Conservation (phyloP, 2,329 filamentous ascomycete species). For the Thermomyces lanuginosus region DNA sequence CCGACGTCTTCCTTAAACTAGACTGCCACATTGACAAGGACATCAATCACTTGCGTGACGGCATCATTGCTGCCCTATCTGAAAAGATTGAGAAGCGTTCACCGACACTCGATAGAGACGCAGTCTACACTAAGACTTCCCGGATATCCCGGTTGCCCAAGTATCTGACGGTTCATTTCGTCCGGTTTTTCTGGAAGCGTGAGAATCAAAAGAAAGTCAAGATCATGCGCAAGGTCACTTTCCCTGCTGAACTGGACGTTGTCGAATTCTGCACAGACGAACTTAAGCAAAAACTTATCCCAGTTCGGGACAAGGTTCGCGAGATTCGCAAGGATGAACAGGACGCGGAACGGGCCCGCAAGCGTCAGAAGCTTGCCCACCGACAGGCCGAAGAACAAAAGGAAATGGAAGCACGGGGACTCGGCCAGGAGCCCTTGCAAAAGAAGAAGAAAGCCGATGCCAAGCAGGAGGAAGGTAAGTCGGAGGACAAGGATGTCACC, state of each 20-base stretch:
- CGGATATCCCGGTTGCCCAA: conserved; percentile 80
- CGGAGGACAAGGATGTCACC: conserved; percentile 51
- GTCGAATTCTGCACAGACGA: conserved; percentile 93
- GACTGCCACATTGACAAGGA: conserved; percentile 84
- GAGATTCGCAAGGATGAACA: conserved; percentile 90
- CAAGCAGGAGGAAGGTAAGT: conserved; percentile 31
- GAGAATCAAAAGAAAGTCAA: conserved; percentile 97
- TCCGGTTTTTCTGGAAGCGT: conserved; percentile 95
- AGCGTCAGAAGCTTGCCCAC: conserved; percentile 64
- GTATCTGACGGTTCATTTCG: conserved; percentile 91
- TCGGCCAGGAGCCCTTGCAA: conserved; percentile 26
- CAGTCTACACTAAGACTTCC: conserved; percentile 78
- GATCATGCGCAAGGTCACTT: conserved; percentile 97
- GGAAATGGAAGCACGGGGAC: conserved; percentile 17
- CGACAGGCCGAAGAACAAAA: conserved; percentile 38
- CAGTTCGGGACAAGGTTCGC: conserved; percentile 89
- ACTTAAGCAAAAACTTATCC: conserved; percentile 63
- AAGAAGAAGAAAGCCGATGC: conserved; percentile 37
- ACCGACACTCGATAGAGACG: conserved; percentile 57
- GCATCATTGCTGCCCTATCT: conserved; percentile 62
- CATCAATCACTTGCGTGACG: conserved; percentile 82
- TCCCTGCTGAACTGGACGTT: conserved; percentile 80
- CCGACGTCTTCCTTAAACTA: conserved; percentile 74
- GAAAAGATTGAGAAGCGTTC: conserved; percentile 89
- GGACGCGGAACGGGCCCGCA: conserved; percentile 78